phyloP scores from a whole-genome alignment of 1,284 basidiomycete species.

The Ceratobasidium sp. region DNA sequence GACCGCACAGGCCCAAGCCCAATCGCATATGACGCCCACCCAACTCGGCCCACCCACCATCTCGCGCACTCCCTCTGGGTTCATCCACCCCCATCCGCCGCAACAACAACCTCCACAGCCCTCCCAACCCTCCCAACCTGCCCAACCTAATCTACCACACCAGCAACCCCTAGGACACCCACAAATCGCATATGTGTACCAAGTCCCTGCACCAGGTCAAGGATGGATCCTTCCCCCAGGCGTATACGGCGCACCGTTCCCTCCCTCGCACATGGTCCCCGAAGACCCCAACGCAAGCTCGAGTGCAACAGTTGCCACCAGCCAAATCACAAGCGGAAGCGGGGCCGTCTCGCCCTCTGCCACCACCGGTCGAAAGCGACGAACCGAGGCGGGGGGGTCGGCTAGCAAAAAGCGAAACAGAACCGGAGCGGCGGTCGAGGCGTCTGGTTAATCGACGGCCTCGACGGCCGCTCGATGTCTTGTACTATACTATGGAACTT shows the following conservation, averaged over 20 bases:
- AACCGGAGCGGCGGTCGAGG: background rate
- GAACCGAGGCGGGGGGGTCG: background rate
- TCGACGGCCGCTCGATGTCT: no score
- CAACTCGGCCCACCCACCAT: conserved; percentile 26
- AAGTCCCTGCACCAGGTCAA: background rate
- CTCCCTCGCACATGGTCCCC: conserved; percentile 16
- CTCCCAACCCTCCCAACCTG: background rate
- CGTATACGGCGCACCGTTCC: conserved; percentile 13
- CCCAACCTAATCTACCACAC: background rate
- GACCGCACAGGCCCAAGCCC: conserved; percentile 22
- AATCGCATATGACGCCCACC: background rate
- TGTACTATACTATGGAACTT: background rate
- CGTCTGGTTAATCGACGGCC: background rate
- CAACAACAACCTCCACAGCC: background rate
- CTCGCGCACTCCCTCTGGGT: background rate
- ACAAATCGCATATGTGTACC: conserved; percentile 27
- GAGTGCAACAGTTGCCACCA: background rate
- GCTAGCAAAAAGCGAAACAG: background rate
- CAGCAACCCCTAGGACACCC: conserved; percentile 10
- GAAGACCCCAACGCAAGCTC: conserved; percentile 1
- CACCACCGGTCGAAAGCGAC: background rate
- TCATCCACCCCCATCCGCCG: conserved; percentile 15
- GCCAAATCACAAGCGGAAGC: no score
- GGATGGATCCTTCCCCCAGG: conserved; percentile 22
- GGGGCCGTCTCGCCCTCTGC: background rate